Conservation (phyloP, 2,329 filamentous ascomycete genomes). For the Verticillium isaacii region DNA sequence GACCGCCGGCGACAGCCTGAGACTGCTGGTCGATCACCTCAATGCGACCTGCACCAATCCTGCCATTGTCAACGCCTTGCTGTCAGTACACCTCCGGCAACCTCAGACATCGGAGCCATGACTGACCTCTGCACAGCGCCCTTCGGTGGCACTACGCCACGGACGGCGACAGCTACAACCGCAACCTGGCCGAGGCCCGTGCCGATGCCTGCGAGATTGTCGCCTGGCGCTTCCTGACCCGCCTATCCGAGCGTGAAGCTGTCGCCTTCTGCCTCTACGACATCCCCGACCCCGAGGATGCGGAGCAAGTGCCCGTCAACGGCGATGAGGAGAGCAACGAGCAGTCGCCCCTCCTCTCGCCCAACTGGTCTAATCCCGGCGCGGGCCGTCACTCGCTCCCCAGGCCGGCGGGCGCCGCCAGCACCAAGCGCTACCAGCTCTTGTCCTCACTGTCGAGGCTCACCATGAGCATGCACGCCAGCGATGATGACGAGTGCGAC, state of each 20-base stretch:
- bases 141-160: constrained; percentile 70
- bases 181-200: constrained; percentile 60
- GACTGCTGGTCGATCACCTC: constrained; percentile 59
- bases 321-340: constrained; percentile 43
- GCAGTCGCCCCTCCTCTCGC: constrained; percentile 39
- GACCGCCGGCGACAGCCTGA: constrained; percentile 54
- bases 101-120: neutral
- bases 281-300: constrained; percentile 44
- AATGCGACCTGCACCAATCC: constrained; percentile 60
- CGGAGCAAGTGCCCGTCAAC: constrained; percentile 11
- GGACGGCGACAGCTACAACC: constrained; percentile 51
- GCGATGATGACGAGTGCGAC: constrained; percentile 26
- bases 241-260: constrained; percentile 66
- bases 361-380: constrained; percentile 16
- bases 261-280: constrained; percentile 73
- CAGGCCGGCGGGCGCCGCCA: constrained; percentile 29
- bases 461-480: constrained; percentile 40
- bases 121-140: constrained; percentile 42
- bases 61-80: constrained; percentile 65
- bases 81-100: constrained; percentile 46
- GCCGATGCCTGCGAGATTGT: constrained; percentile 76
- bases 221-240: constrained; percentile 71
- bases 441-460: constrained; percentile 52
- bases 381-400: constrained; percentile 16
- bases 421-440: constrained; percentile 41